Evolutionary conservation across 176 grass and related monocot species (phyloP).

Genomic region (Lolium rigidum): DNA sequence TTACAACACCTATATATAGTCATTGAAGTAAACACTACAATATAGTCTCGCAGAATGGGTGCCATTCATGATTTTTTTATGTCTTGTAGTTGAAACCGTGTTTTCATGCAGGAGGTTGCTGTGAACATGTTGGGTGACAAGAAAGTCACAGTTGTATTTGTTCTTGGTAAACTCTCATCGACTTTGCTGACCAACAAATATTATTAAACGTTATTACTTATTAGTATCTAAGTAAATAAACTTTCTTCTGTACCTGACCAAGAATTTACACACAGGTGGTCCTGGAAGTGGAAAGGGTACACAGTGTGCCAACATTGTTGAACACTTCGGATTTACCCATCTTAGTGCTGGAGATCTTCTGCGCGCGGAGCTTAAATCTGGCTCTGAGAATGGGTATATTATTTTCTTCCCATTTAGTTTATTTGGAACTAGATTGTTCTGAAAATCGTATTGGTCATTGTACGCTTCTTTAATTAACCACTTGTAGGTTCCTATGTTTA

Average conservation of each 20-base stretch:
- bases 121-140: conserved; percentile 70
- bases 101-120: conserved; percentile 49
- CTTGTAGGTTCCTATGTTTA: conserved; percentile 23
- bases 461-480: conserved; percentile 4
- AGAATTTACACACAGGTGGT: conserved; percentile 63
- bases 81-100: conserved; percentile 28
- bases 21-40: not conserved
- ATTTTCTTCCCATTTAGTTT: conserved; percentile 28
- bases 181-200: no score
- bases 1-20: not conserved
- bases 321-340: conserved; percentile 88
- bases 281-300: conserved; percentile 95
- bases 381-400: conserved; percentile 80
- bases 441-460: not conserved
- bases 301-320: conserved; percentile 88
- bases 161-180: conserved; percentile 61
- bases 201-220: not conserved
- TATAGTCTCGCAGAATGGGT: not conserved
- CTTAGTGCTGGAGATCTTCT: conserved; percentile 94
- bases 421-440: conserved; percentile 22
- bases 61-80: not conserved
- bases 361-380: conserved; percentile 85
- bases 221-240: not conserved
- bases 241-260: conserved; percentile 32
- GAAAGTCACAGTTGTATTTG: conserved; percentile 79